Evolutionary conservation across 495 filamentous ascomycete species (phyloP), one percentile per base, ranked within the genome.

Genomic region (Penicillium coprophilum): DNA sequence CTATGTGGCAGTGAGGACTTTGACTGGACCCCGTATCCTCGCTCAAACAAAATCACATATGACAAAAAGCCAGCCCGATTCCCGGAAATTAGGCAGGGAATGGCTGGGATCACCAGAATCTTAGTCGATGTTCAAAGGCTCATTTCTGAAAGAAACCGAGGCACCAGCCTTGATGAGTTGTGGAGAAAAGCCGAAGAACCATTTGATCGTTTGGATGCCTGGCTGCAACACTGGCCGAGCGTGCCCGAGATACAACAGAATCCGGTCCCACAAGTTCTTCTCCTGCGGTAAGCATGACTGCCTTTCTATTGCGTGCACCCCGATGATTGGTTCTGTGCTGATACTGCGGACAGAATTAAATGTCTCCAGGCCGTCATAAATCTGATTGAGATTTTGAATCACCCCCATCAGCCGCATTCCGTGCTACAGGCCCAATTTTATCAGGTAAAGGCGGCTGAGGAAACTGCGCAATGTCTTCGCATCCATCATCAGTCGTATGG

Each of bases 21-120:
- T 30, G 40, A 61, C 4, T 78, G 75, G 75, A 63, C 31, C 6
- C 70, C 75, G 3, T 78, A 78, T 52, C 75, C 74, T 39, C 69
- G 65, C n/a, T 69, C 63, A 12, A 73, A 71, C 30, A 61, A 74
- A 8, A 53, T 64, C n/a, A 63, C 63, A 4, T 69, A 64, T 55
- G 11, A 47, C 19, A 56, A 61, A 17, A 67, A 71, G 55, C 69
- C 67, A 21, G 70, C 69, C 15, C 63, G 65, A 51, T 67, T 78
- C 24, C 60, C 63, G 30, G 62, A 62, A 44, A 55, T 74, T 6
- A 58, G 69, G 60, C 50, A 50, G 24, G 58, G 59, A 7, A 55
- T 71, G 20, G 55, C 54, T 20, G 47, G 64, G 7, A 52, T 78
- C 31, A 66, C 63, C 0, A 59, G 65, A 23, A 62, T 72, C 13